These are phyloP conservation scores for Panaeolus papilionaceus DNA, from an alignment of 768 basidiomycete species.

Conservation along the genomic window DNA sequence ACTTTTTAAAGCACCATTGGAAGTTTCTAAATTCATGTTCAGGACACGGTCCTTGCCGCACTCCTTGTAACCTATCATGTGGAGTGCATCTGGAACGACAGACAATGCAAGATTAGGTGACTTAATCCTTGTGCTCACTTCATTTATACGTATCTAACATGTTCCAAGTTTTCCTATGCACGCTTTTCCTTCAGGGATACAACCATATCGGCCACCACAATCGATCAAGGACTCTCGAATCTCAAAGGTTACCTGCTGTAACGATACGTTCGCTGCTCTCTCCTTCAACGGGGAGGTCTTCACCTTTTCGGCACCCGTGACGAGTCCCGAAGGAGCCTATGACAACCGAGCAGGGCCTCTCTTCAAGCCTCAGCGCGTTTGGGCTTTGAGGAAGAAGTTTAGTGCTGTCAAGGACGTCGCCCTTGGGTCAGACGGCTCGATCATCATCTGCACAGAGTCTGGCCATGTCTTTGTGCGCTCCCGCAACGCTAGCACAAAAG, in stretches of 20 bases:
- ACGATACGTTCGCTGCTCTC: constrained; percentile 82
- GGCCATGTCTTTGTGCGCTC: constrained; percentile 92
- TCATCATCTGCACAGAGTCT: constrained; percentile 93
- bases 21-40: constrained; percentile 5
- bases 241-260: constrained; percentile 79
- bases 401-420: constrained; percentile 92
- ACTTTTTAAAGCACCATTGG: neutral
- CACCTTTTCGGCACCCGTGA: constrained; percentile 63
- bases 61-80: constrained; percentile 84
- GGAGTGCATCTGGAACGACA: constrained; percentile 80
- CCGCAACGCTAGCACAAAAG: constrained; percentile 47
- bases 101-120: constrained; percentile 76
- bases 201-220: constrained; percentile 83
- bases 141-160: constrained; percentile 9
- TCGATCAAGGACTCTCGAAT: constrained; percentile 74
- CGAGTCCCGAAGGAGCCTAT: constrained; percentile 10
- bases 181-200: constrained; percentile 76
- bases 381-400: constrained; percentile 88
- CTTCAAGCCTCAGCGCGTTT: constrained; percentile 87
- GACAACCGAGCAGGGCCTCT: constrained; percentile 27
- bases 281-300: constrained; percentile 92
- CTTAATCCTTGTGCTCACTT: constrained; percentile 24
- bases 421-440: constrained; percentile 83
- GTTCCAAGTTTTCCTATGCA: constrained; percentile 72
- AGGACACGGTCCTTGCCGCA: constrained; percentile 87